Evolutionary conservation across 768 basidiomycete species (phyloP).

Genomic region (Tylopilus balloui): DNA sequence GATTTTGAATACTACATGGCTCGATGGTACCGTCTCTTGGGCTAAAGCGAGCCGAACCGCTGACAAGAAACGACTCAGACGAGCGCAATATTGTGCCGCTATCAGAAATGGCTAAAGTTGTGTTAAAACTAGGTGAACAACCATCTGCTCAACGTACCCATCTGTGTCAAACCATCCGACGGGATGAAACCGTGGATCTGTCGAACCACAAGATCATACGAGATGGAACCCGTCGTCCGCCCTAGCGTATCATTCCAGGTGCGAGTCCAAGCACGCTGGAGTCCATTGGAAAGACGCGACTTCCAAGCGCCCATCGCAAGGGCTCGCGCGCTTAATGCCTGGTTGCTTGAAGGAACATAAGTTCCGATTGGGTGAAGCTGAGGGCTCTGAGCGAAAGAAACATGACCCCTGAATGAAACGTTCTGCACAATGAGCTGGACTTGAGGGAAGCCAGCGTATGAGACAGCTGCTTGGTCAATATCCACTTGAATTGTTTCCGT

Average conservation of each 20-base stretch:
- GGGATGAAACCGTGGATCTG: slow-evolving; percentile 43
- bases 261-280: slow-evolving; percentile 60
- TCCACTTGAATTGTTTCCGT: slow-evolving; percentile 68
- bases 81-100: slow-evolving; percentile 41
- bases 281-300: slow-evolving; percentile 52
- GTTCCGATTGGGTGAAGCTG: slow-evolving; percentile 20
- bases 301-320: slow-evolving; percentile 58
- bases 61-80: slow-evolving; percentile 42
- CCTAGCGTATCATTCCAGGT: slow-evolving; percentile 72
- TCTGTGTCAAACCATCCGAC: slow-evolving; percentile 12
- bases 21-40: slow-evolving; percentile 54
- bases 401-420: slow-evolving; percentile 48
- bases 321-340: slow-evolving; percentile 34
- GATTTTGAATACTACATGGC: slow-evolving; percentile 46
- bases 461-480: slow-evolving; percentile 49
- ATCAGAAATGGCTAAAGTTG: slow-evolving; percentile 19
- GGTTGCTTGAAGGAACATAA: slow-evolving; percentile 10
- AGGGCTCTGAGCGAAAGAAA: slow-evolving; percentile 52
- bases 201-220: slow-evolving; percentile 45
- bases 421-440: slow-evolving; percentile 48
- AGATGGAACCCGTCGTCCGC: slow-evolving; percentile 52
- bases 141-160: slow-evolving; percentile 26
- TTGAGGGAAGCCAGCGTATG: slow-evolving; percentile 48
- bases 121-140: slow-evolving; percentile 1
- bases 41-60: slow-evolving; percentile 51